Evolutionary conservation across 1,284 basidiomycete species (phyloP).

Genomic region (Clitocybe nebularis): DNA sequence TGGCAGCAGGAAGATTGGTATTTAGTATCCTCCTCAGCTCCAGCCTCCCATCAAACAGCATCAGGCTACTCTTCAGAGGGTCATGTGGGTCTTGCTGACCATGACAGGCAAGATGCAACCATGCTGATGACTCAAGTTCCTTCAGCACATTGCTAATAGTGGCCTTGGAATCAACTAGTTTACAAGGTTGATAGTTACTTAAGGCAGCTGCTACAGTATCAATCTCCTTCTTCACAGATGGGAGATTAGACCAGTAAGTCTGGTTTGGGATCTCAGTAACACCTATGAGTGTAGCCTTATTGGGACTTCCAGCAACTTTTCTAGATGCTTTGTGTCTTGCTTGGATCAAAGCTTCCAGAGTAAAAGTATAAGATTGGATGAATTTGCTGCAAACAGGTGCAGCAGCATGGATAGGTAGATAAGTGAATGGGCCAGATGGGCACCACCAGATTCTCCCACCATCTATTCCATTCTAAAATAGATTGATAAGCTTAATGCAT

Average conservation of each 20-base stretch:
- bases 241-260: background rate
- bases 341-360: conserved; percentile 7
- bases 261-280: conserved; percentile 6
- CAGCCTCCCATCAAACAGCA: conserved; percentile 13
- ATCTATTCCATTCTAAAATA: conserved; percentile 9
- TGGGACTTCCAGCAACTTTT: background rate
- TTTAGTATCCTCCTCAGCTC: conserved; percentile 13
- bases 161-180: conserved; percentile 3
- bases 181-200: background rate
- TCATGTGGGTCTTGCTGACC: conserved; percentile 14
- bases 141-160: conserved; percentile 8
- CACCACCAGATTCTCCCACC: conserved; percentile 20
- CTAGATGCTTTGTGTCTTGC: conserved; percentile 1
- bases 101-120: conserved; percentile 20
- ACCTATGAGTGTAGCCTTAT: conserved; percentile 5
- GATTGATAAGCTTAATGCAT: background rate
- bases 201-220: conserved; percentile 1
- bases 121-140: conserved; percentile 7
- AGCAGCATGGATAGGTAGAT: conserved; percentile 11
- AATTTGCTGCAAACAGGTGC: conserved; percentile 4
- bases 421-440: conserved; percentile 16
- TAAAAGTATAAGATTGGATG: conserved; percentile 14
- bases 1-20: conserved; percentile 11
- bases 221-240: conserved; percentile 6
- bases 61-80: conserved; percentile 15